phyloP scores from a whole-genome alignment of 768 basidiomycete genomes.

The Leccinum incarnatum region DNA sequence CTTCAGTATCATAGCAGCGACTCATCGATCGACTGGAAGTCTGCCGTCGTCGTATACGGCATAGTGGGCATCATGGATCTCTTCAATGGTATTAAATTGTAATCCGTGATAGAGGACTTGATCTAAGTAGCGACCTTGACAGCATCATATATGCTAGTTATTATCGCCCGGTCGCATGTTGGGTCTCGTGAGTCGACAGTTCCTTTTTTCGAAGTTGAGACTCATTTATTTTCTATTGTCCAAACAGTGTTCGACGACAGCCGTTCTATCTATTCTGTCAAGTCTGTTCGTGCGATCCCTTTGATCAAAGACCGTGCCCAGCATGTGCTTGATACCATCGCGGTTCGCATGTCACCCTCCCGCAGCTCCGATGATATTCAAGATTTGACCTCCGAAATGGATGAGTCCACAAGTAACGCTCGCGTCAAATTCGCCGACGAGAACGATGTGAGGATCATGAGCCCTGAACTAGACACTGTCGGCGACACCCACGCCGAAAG shows the following conservation, averaged over 20 bases:
- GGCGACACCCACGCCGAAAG: conserved; percentile 1
- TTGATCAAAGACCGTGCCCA: conserved; percentile 63
- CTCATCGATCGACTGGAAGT: conserved; percentile 49
- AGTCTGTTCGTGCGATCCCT: conserved; percentile 69
- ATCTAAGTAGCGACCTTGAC: conserved; percentile 16
- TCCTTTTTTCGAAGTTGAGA: conserved; percentile 1
- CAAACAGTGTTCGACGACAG: conserved; percentile 59
- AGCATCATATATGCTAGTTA: conserved; percentile 78
- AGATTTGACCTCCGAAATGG: conserved; percentile 15
- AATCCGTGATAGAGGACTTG: not conserved
- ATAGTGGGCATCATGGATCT: conserved; percentile 73
- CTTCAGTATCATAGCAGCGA: conserved; percentile 35
- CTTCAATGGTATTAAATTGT: conserved; percentile 53
- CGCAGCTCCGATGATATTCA: conserved; percentile 33
- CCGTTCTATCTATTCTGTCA: conserved; percentile 64
- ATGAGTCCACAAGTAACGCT: conserved; percentile 18
- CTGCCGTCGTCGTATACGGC: conserved; percentile 64
- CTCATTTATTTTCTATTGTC: conserved; percentile 2
- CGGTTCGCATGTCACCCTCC: conserved; percentile 51
- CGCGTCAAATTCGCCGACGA: conserved; percentile 56
- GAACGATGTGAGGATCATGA: conserved; percentile 45
- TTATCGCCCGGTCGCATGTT: conserved; percentile 58
- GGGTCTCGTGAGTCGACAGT: conserved; percentile 56
- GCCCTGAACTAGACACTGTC: conserved; percentile 28
- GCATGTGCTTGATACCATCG: conserved; percentile 49